phyloP scores from a whole-genome alignment of 179 eudicot species.

The Corrigiola litoralis region DNA sequence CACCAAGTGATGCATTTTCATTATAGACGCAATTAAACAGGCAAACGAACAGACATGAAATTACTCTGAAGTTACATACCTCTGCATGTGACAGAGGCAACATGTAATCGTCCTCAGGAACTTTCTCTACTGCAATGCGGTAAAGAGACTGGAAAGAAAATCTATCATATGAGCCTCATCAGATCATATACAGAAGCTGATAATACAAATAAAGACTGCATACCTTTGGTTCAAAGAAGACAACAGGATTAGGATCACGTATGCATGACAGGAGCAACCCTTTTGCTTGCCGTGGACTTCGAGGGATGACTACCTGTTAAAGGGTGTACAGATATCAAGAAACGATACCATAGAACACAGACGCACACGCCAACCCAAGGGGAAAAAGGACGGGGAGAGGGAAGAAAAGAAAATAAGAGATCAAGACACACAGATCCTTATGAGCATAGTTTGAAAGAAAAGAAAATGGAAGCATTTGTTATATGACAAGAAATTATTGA shows the following conservation, averaged over 20 bases:
- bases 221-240: conserved; percentile 99
- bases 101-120: conserved; percentile 87
- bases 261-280: conserved; percentile 79
- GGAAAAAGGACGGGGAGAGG: not conserved
- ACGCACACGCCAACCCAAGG: not conserved
- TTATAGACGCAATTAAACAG: conserved; percentile 12
- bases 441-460: not conserved
- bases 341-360: not conserved
- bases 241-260: conserved; percentile 94
- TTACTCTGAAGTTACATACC: conserved; percentile 37
- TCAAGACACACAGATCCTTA: not conserved
- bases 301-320: conserved; percentile 83
- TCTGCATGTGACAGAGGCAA: conserved; percentile 91
- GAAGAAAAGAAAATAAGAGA: no score
- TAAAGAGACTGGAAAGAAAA: conserved; percentile 65
- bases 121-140: conserved; percentile 93
- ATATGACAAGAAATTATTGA: no score
- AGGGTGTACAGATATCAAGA: not conserved
- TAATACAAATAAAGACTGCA: not conserved
- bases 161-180: not conserved
- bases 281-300: conserved; percentile 93
- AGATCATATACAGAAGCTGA: not conserved
- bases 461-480: no score
- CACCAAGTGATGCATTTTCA: not conserved
- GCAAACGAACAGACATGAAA: conserved; percentile 2